These are phyloP conservation scores for Chlorella vulgaris DNA, from an alignment of 139 green algal genomes.

Conservation along the genomic window DNA sequence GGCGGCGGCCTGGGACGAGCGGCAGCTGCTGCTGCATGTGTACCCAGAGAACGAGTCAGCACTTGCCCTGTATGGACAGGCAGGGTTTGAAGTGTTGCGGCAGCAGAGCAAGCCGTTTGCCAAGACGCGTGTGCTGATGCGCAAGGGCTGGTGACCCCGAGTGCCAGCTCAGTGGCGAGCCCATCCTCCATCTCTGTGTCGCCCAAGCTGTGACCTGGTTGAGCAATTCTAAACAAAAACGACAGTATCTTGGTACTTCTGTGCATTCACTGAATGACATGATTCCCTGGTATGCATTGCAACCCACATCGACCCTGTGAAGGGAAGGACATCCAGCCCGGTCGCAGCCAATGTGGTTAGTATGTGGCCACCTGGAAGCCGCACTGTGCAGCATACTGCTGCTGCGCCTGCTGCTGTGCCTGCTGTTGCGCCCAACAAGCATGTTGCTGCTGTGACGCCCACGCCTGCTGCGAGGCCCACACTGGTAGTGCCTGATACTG, in stretches of 20 bases:
- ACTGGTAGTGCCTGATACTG: not conserved
- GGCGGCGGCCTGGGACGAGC: constrained; percentile 45
- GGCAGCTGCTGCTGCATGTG: constrained; percentile 49
- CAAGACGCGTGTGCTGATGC: constrained; percentile 45
- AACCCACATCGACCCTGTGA: too few species aligned
- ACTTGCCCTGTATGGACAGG: constrained; percentile 42
- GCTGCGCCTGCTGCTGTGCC: not conserved
- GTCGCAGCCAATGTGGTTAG: too few species aligned
- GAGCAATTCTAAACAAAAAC: too few species aligned
- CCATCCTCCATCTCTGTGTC: not conserved
- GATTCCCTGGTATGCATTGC: too few species aligned
- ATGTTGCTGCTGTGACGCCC: not conserved
- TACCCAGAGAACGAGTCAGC: constrained; percentile 48
- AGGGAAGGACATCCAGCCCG: too few species aligned
- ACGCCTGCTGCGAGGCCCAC: not conserved
- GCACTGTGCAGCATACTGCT: not conserved
- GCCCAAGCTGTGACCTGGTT: not conserved
- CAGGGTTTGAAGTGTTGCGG: constrained; percentile 42
- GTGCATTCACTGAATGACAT: too few species aligned
- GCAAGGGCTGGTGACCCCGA: constrained; percentile 24
- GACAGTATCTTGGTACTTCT: too few species aligned
- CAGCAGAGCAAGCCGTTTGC: constrained; percentile 32
- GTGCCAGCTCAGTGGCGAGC: not conserved
- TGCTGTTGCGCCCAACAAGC: not conserved
- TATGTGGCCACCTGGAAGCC: not conserved